These are phyloP conservation scores for Aureobasidium sp. DNA, from an alignment of 2,329 filamentous ascomycete species.

Conservation along the genomic window DNA sequence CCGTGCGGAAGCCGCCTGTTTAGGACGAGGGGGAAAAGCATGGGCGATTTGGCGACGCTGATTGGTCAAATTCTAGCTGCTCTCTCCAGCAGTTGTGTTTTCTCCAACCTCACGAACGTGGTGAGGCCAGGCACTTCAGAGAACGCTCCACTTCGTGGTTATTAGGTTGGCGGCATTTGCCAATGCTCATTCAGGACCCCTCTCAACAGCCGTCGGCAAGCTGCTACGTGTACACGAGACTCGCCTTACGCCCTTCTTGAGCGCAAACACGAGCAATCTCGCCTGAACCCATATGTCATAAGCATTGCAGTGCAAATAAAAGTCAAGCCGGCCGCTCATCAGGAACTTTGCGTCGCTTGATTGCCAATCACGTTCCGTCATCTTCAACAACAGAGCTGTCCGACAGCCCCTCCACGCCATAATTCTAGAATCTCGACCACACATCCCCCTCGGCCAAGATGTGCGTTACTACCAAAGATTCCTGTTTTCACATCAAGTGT, in stretches of 20 bases:
- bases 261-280: slow-evolving; percentile 2
- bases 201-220: slow-evolving; percentile 15
- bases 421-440: neutral
- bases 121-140: neutral
- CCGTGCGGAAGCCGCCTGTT: neutral
- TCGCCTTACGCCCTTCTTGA: slow-evolving; percentile 8
- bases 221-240: slow-evolving; percentile 9
- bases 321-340: slow-evolving; percentile 3
- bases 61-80: neutral
- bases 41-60: neutral
- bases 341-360: neutral
- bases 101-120: slow-evolving; percentile 10
- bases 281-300: slow-evolving; percentile 9
- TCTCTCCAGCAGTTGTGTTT: slow-evolving; percentile 1
- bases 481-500: neutral
- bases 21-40: neutral
- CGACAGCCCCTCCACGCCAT: neutral
- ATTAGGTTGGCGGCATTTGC: slow-evolving; percentile 12
- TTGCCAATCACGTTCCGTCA: neutral
- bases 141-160: slow-evolving; percentile 12
- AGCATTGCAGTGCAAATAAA: neutral
- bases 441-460: neutral
- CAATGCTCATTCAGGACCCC: slow-evolving; percentile 11
- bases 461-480: neutral
- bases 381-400: neutral